Evolutionary conservation across 164 flowering plant genomes (phyloP).

Genomic region (Annona squamosa): DNA sequence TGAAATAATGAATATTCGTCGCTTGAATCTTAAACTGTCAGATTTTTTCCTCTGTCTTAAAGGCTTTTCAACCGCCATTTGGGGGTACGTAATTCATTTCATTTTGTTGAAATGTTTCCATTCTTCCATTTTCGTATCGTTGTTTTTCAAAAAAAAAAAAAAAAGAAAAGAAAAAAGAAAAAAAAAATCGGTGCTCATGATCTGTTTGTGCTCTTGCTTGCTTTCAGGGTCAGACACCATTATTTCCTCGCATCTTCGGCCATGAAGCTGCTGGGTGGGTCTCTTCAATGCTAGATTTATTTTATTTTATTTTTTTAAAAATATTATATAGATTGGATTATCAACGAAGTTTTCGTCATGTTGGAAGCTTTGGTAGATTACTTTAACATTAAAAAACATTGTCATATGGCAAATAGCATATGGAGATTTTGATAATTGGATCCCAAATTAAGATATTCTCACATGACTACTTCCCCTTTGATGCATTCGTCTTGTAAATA

Average conservation of each 20-base stretch:
- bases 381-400: not conserved
- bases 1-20: no score
- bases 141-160: no score
- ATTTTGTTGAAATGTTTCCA: no score
- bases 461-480: no score
- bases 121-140: no score
- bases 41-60: no score
- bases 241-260: constrained; percentile 37
- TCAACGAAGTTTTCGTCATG: not conserved
- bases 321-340: not conserved
- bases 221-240: constrained; percentile 31
- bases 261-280: constrained; percentile 37
- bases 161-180: no score
- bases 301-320: not conserved
- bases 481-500: no score
- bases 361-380: not conserved
- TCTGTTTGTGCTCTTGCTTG: not conserved
- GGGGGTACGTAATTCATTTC: no score
- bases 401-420: not conserved
- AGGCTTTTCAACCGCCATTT: no score
- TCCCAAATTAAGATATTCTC: no score
- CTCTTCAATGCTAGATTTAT: not conserved
- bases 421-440: not conserved
- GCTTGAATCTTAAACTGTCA: no score
- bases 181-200: not conserved